A percentile compares a stretch with the other conserved stretches of the same genome.
phyloP scores from a whole-genome alignment of 1,284 basidiomycete genomes.

The Porogramme epimiltina region DNA sequence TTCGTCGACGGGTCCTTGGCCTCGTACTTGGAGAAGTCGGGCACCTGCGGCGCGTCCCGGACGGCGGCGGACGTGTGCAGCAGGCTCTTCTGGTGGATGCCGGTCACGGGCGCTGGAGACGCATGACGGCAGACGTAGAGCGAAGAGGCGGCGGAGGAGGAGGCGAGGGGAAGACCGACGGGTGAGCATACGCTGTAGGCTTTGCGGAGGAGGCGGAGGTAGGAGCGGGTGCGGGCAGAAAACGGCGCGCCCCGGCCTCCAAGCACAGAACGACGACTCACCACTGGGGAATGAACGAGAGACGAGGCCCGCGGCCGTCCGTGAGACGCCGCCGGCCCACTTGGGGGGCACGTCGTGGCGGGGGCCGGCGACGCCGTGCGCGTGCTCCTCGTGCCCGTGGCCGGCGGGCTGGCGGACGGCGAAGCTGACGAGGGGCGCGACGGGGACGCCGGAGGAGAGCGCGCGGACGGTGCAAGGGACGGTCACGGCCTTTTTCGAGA shows the following conservation, averaged over 20 bases:
- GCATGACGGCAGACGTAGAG: too few species aligned
- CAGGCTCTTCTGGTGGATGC: conserved; percentile 66
- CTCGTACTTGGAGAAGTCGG: conserved; percentile 88
- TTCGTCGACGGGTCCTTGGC: conserved; percentile 70
- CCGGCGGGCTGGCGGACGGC: conserved; percentile 60
- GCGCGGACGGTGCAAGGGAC: conserved; percentile 81
- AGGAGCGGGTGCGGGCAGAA: not conserved
- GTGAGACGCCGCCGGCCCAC: conserved; percentile 64
- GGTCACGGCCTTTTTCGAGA: conserved; percentile 80
- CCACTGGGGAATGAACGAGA: conserved; percentile 72
- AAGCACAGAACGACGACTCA: conserved; percentile 41
- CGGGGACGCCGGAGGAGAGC: conserved; percentile 74
- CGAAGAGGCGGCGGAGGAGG: not conserved
- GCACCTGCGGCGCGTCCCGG: conserved; percentile 77
- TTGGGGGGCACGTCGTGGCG: conserved; percentile 69
- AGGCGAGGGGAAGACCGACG: not conserved
- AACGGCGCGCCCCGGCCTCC: not conserved
- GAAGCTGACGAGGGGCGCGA: conserved; percentile 71
- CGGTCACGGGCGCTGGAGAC: conserved; percentile 47
- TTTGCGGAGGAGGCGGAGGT: not conserved
- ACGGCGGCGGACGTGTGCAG: conserved; percentile 70
- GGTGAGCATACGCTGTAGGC: too few species aligned
- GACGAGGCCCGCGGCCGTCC: conserved; percentile 56
- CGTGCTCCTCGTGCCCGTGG: conserved; percentile 57
- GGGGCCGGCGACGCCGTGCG: conserved; percentile 53